Base-by-base conservation (phyloP, 768 basidiomycete species). In the Chalciporus pseudorubinellus region DNA sequence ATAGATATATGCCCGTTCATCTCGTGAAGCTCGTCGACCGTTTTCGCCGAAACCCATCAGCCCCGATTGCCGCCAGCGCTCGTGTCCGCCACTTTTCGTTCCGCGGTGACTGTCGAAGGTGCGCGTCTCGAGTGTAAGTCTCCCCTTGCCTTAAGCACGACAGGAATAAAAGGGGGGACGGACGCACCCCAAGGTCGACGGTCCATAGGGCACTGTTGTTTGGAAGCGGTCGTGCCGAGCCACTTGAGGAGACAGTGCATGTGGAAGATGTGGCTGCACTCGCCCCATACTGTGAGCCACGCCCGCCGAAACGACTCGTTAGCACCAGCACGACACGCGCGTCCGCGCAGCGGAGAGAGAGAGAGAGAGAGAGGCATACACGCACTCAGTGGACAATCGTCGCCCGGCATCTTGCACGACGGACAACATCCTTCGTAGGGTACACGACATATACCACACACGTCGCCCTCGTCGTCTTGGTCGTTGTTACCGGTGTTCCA, bases 121-220 rank as follows among this genome's bases (percentile, higher is more conserved):
- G n/a, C n/a, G n/a, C n/a, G n/a, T n/a, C n/a, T n/a, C n/a, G n/a
- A n/a, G n/a, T n/a, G n/a, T n/a, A n/a, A n/a, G n/a, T n/a, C n/a
- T n/a, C n/a, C n/a, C n/a, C n/a, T n/a, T n/a, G n/a, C n/a, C n/a
- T n/a, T n/a, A 26, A 26, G 7, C n/a, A 16, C 6, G 9, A 3
- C 9, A 2, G 13, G 16, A n/a, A 8, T 5, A 14, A 16, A 13
- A 47, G 12, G 29, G 16, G 16, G 46, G 28, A 39, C 21, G 9
- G 6, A 75, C 87, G 52, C 57, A 95, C 94, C 86, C 95, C 95
- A 99, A 3, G 85, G 75, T 60, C 92, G 74, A 26, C 97, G 78
- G 65, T 98, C 95, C 92, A 99, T 95, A n/a, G 97, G 97, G 76
- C 97, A 99, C 59, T 95, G 92, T 59, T 89, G 86, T 68, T 98